Evolutionary conservation across 2,329 filamentous ascomycete genomes (phyloP).

Genomic region (Fusarium lateritium): DNA sequence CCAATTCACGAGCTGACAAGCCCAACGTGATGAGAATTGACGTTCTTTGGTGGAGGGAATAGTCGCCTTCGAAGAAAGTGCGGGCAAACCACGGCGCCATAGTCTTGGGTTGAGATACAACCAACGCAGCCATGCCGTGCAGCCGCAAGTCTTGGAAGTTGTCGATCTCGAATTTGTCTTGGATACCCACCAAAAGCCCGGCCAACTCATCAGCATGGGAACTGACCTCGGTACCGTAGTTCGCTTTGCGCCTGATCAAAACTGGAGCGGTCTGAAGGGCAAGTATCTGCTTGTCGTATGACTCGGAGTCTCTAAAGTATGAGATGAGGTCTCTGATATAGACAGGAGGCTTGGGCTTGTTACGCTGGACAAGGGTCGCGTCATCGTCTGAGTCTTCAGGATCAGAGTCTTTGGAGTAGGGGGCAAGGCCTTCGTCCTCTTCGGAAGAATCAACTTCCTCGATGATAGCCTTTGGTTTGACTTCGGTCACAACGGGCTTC

Average conservation of each 20-base stretch:
- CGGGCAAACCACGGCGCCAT: constrained; percentile 89
- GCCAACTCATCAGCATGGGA: constrained; percentile 89
- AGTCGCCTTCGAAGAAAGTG: constrained; percentile 92
- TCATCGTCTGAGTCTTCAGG: constrained; percentile 94
- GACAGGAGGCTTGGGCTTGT: constrained; percentile 88
- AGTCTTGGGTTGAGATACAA: constrained; percentile 80
- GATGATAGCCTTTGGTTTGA: constrained; percentile 65
- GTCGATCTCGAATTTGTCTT: constrained; percentile 87
- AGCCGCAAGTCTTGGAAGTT: constrained; percentile 82
- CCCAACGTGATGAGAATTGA: constrained; percentile 87
- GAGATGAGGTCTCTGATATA: constrained; percentile 89
- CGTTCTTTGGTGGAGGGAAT: constrained; percentile 87
- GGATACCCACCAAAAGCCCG: constrained; percentile 80
- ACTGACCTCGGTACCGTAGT: constrained; percentile 88
- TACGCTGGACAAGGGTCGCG: constrained; percentile 84
- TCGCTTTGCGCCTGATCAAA: constrained; percentile 89
- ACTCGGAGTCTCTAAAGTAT: constrained; percentile 85
- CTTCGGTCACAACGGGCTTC: constrained; percentile 49
- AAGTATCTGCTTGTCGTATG: constrained; percentile 86
- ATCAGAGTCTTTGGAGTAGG: constrained; percentile 90
- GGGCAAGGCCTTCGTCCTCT: constrained; percentile 76
- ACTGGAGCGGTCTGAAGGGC: constrained; percentile 82
- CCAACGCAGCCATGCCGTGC: constrained; percentile 85
- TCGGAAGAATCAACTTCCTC: constrained; percentile 76
- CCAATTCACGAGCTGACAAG: constrained; percentile 85